Conservation (phyloP, 257 asterid species). For the Capsicum baccatum region DNA sequence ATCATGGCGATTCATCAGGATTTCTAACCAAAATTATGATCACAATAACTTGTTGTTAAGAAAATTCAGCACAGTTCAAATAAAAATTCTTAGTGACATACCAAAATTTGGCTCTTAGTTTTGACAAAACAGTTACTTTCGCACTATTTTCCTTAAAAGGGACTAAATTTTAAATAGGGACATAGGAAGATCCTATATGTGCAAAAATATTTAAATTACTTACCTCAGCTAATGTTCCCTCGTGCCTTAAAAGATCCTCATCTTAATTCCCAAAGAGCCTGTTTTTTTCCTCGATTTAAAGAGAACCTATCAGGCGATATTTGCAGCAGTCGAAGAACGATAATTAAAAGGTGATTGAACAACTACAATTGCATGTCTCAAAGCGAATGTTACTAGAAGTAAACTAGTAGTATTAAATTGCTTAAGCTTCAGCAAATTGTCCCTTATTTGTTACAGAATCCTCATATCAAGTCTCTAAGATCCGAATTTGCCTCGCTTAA, state of each 20-base stretch:
- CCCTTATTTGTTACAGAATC: neutral
- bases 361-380: neutral
- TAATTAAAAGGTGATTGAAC: neutral
- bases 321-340: neutral
- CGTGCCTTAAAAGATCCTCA: neutral
- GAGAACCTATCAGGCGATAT: neutral
- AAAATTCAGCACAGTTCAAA: neutral
- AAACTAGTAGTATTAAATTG: neutral
- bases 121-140: neutral
- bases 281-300: neutral
- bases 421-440: neutral
- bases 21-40: no score
- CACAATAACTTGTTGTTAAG: no score
- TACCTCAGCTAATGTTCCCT: neutral
- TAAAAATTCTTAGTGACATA: neutral
- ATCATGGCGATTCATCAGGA: no score
- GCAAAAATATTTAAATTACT: neutral
- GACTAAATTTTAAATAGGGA: neutral
- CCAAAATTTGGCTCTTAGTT: neutral
- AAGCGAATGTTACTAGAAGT: neutral
- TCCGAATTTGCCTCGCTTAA: neutral
- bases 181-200: neutral
- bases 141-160: no score
- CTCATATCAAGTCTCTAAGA: slow-evolving; percentile 16
- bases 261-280: neutral